These are phyloP conservation scores for Boletus putidus DNA, from an alignment of 1,284 basidiomycete species.

Conservation along the genomic window DNA sequence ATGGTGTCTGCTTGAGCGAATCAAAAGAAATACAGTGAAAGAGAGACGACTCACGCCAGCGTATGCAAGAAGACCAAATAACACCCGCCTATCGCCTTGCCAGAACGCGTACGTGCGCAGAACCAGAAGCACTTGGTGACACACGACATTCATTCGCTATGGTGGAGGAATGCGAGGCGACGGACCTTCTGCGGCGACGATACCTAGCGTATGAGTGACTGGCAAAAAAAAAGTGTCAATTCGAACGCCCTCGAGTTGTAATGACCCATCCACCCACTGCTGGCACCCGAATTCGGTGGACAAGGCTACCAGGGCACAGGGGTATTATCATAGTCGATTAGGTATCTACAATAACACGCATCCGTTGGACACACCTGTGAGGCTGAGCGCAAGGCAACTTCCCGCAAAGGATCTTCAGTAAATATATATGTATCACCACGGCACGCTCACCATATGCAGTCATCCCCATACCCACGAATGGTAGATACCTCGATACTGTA, in stretches of 20 bases:
- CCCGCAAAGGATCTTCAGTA: neutral
- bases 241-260: neutral
- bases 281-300: neutral
- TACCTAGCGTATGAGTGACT: constrained; percentile 22
- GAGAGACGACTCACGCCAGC: constrained; percentile 1
- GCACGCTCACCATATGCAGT: constrained; percentile 17
- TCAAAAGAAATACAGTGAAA: neutral
- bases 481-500: constrained; percentile 25
- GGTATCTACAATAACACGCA: neutral
- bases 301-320: neutral
- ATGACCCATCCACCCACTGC: constrained; percentile 3
- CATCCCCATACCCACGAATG: constrained; percentile 20
- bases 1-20: too few relatives aligned
- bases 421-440: neutral
- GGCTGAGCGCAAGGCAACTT: constrained; percentile 12
- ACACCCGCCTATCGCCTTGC: constrained; percentile 15
- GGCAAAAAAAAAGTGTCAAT: neutral
- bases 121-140: constrained; percentile 19
- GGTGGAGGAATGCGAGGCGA: neutral
- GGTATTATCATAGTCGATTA: neutral
- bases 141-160: neutral
- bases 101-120: constrained; percentile 30
- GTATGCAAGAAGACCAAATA: constrained; percentile 17
- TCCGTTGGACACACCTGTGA: constrained; percentile 10
- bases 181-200: constrained; percentile 21